A percentile compares a stretch with the other conserved stretches of the same genome.
Conservation (phyloP, 2,329 filamentous ascomycete genomes). For the Fusarium vanettenii region DNA sequence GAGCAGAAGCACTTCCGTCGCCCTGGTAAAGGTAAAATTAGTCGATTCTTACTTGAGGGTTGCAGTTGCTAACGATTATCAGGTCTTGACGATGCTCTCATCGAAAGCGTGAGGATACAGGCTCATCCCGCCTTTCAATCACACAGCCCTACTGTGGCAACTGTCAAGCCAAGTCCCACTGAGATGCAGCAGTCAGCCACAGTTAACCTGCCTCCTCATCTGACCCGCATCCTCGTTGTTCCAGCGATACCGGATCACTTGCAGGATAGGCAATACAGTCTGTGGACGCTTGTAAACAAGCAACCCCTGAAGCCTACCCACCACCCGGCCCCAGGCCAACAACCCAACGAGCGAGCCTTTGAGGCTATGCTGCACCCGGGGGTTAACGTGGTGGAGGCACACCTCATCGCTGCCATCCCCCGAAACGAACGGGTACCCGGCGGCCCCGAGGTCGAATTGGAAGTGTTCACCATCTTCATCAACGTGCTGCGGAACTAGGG, state of each 20-base stretch:
- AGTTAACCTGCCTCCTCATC: slow-evolving; percentile 73
- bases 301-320: slow-evolving; percentile 64
- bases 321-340: slow-evolving; percentile 65
- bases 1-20: slow-evolving; percentile 54
- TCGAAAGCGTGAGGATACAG: slow-evolving; percentile 73
- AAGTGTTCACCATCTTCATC: slow-evolving; percentile 81
- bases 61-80: slow-evolving; percentile 36
- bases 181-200: slow-evolving; percentile 79
- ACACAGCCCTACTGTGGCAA: slow-evolving; percentile 70
- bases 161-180: slow-evolving; percentile 72
- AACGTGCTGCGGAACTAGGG: slow-evolving; percentile 69
- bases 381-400: slow-evolving; percentile 82
- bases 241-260: slow-evolving; percentile 73
- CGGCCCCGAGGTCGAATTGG: slow-evolving; percentile 77
- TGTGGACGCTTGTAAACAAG: slow-evolving; percentile 79
- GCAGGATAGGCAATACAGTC: slow-evolving; percentile 76
- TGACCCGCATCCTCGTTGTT: slow-evolving; percentile 78
- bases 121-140: slow-evolving; percentile 76
- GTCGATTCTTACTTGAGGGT: no score
- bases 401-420: slow-evolving; percentile 78
- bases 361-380: slow-evolving; percentile 78
- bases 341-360: slow-evolving; percentile 74
- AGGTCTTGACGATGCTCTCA: slow-evolving; percentile 71
- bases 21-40: slow-evolving; percentile 55
- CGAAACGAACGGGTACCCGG: slow-evolving; percentile 67